Evolutionary conservation across 495 filamentous ascomycete genomes (phyloP), one percentile per base, ranked within the genome.

Genomic region (Mytilinidion resinicola): DNA sequence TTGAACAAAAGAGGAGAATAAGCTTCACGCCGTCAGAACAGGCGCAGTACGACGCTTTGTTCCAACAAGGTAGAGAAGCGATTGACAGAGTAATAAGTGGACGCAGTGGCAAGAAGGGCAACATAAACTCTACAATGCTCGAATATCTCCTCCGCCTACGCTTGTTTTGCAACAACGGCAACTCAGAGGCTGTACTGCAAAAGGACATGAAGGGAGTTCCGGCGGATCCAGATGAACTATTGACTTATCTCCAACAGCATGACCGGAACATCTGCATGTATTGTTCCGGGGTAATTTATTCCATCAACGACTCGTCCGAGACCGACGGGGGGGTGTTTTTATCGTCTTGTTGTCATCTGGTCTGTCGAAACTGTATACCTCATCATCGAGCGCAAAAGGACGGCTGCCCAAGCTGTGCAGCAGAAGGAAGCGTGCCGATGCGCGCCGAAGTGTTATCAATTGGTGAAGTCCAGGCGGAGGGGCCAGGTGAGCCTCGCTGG

Each of bases 121-220:
- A 30, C 25, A 30, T 6, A 30, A 30, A 30, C 57, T 53, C 21
- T 47, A 67, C 70, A 10, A 60, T 76, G 20, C 74, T 80, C 39
- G 73, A 76, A 51, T 60, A 72, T 0, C 67, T 70, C n/a, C 51
- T 77, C 9, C 73, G 73, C 47, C 66, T 80, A 9, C 70, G 77
- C 2, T 64, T 73, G 6, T 61, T 80, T 5, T 78, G 76, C 59
- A 78, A 78, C 52, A 74, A 78, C 57, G 77, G 76, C 0, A 17
- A 8, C 7, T 17, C 42, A 9, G 42, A 46, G 20, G 42, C 42
- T 8, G 20, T 46, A 20, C 15, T 15, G 20, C 20, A 15, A 7
- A 20, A 46, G 12, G 15, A 17, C 42, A 7, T 12, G 1, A 15
- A 46, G 42, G 43, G 33, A 5, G 30, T 46, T 5, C 53, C 44